Evolutionary conservation across 257 asterid genomes (phyloP).

Genomic region (Scutellaria minor): DNA sequence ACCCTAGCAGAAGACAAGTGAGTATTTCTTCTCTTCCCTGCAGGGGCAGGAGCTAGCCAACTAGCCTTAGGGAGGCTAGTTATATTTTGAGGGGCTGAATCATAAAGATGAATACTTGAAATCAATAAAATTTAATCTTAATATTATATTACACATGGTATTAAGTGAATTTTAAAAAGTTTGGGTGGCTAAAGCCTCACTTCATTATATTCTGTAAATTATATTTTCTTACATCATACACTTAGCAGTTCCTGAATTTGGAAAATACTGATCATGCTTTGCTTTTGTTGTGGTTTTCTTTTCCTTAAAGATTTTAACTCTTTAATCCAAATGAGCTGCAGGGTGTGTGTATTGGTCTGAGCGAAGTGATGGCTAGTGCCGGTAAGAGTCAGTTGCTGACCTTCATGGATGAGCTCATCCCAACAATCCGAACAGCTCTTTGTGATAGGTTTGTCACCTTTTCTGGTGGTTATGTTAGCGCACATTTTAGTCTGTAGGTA

Average conservation of each 20-base stretch:
- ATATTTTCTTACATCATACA: constrained; percentile 10
- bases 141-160: too few relatives aligned
- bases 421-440: constrained; percentile 93
- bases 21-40: constrained; percentile 37
- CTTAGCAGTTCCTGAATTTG: constrained; percentile 8
- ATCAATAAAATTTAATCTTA: too few relatives aligned
- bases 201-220: constrained; percentile 2
- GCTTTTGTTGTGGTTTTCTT: constrained; percentile 2
- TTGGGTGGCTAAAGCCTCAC: too few relatives aligned
- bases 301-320: background rate
- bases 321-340: constrained; percentile 42
- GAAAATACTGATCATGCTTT: constrained; percentile 12
- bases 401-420: constrained; percentile 90
- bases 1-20: constrained; percentile 95
- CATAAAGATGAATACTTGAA: too few relatives aligned
- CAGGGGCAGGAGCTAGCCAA: background rate
- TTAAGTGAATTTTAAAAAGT: too few relatives aligned
- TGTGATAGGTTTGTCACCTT: constrained; percentile 78
- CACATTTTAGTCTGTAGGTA: constrained; percentile 21
- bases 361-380: constrained; percentile 98
- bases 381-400: constrained; percentile 91
- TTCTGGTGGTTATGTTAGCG: constrained; percentile 30
- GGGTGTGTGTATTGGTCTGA: constrained; percentile 98
- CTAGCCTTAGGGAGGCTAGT: too few relatives aligned
- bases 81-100: too few relatives aligned